Conservation (phyloP, 2,329 filamentous ascomycete genomes). For the Apiospora malaysiana region DNA sequence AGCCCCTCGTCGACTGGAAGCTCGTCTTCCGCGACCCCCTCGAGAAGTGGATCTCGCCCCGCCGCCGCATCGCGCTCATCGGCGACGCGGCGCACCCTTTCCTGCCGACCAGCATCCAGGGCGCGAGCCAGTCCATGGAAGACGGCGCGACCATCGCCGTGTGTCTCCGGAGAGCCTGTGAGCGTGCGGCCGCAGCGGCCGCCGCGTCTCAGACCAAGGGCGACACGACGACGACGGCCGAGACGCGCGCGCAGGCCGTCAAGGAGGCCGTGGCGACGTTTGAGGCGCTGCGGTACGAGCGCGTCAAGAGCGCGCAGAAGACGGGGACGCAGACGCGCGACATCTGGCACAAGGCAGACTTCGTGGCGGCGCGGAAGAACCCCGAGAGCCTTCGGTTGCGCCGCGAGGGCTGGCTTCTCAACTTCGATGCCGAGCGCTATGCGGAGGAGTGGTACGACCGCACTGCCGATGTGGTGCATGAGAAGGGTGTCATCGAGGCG, state of each 20-base stretch:
- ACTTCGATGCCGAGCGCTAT: slow-evolving; percentile 55
- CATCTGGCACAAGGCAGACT: slow-evolving; percentile 59
- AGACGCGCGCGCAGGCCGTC: slow-evolving; percentile 32
- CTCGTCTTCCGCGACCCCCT: slow-evolving; percentile 45
- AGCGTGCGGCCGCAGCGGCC: not conserved
- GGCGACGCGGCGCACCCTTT: slow-evolving; percentile 58
- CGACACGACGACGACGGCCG: slow-evolving; percentile 30
- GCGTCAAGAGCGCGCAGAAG: slow-evolving; percentile 53
- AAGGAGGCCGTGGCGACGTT: slow-evolving; percentile 49
- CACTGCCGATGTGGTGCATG: slow-evolving; percentile 33
- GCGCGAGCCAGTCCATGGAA: slow-evolving; percentile 55
- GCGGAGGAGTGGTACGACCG: slow-evolving; percentile 46
- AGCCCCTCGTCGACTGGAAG: slow-evolving; percentile 43
- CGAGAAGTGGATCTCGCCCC: slow-evolving; percentile 48
- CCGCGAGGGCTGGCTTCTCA: slow-evolving; percentile 54
- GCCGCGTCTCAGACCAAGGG: not conserved
- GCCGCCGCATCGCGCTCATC: slow-evolving; percentile 49
- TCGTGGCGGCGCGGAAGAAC: slow-evolving; percentile 50
- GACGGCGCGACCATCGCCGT: slow-evolving; percentile 54
- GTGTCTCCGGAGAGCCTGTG: slow-evolving; percentile 43
- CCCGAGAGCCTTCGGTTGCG: slow-evolving; percentile 51
- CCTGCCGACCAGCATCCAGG: slow-evolving; percentile 53
- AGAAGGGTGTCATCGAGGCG: slow-evolving; percentile 30
- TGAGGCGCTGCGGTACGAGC: slow-evolving; percentile 52
- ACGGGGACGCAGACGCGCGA: slow-evolving; percentile 53